Conservation (phyloP, 2,329 filamentous ascomycete species). For the Paramyrothecium roridum region DNA sequence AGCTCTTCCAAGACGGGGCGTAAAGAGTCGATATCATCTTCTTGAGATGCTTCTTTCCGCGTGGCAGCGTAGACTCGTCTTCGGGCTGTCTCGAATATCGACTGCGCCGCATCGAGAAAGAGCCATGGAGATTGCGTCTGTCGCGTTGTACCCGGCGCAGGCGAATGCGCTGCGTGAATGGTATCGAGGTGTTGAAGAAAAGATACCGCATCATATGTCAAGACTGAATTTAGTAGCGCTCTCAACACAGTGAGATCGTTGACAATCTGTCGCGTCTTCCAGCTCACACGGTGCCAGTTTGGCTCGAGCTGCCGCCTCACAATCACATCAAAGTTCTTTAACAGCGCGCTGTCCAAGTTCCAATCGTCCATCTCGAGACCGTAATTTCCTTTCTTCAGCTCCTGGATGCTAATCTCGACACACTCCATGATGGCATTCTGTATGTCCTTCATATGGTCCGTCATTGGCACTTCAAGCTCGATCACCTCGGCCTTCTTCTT, state of each 20-base stretch:
- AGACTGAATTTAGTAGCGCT: constrained; percentile 74
- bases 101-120: constrained; percentile 91
- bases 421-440: constrained; percentile 95
- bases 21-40: constrained; percentile 57
- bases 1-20: constrained; percentile 86
- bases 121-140: constrained; percentile 94
- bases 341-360: constrained; percentile 89
- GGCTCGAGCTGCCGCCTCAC: constrained; percentile 88
- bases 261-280: constrained; percentile 92
- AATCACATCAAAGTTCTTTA: constrained; percentile 87
- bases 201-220: constrained; percentile 85
- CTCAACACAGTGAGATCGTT: constrained; percentile 82
- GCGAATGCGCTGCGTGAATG: constrained; percentile 85
- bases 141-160: constrained; percentile 79
- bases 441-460: constrained; percentile 86
- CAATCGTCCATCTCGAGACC: constrained; percentile 95
- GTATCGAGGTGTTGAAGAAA: constrained; percentile 94
- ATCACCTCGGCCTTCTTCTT: constrained; percentile 95
- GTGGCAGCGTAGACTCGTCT: constrained; percentile 78
- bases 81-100: constrained; percentile 88
- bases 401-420: constrained; percentile 89
- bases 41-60: constrained; percentile 47
- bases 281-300: constrained; percentile 95
- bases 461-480: constrained; percentile 95
- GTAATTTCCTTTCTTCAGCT: constrained; percentile 86